Base-by-base conservation (phyloP, 129 eudicot species). In the Pseudognaphalium luteoalbum region DNA sequence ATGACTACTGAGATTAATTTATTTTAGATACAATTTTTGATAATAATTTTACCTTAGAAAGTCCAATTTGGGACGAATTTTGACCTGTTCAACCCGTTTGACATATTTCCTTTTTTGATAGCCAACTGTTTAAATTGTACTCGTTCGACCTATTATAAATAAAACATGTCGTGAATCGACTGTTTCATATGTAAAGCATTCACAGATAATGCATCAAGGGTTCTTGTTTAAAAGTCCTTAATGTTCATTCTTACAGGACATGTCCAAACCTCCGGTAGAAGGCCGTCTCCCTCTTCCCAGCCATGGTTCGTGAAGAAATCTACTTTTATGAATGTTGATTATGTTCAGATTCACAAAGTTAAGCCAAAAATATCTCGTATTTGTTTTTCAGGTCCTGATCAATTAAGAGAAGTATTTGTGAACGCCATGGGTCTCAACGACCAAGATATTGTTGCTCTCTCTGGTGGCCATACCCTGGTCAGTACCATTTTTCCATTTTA, bases 381-480 rank as follows among this genome's bases (percentile, higher is more conserved):
- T 16, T 54, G 2, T 67, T 3, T 68, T 72, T 65, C 83, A 90
- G 98, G 98, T 35, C 29, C 30, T 64, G 97, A 87, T 61, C 96
- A 94, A 67, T 75, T 94, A 85, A 85, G 97, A 81, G 83, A 86
- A 29, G 87, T 83, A 42, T 94, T 91, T 70, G 65, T 77, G 37
- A 90, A 86, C 58, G 85, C 72, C 7, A 91, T 94, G 99, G 99
- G 99, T 58, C 89, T 94, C 7, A 61, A 68, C 59, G 99, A 94
- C 73, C 77, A 83, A 56, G 99, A 94, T 68, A 86, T 94, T 72
- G 99, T 94, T 75, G 89, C 94, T 74, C 90, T 94, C 42, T 94
- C 97, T 75, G 99, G 97, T 82, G 98, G 80, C 71, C 98, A 94
- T 80, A 94, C 98, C n/a, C 76, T 94, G 93, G 98, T 93, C 16